phyloP scores from a whole-genome alignment of 2,329 filamentous ascomycete genomes.

The Kalmusia sp. region DNA sequence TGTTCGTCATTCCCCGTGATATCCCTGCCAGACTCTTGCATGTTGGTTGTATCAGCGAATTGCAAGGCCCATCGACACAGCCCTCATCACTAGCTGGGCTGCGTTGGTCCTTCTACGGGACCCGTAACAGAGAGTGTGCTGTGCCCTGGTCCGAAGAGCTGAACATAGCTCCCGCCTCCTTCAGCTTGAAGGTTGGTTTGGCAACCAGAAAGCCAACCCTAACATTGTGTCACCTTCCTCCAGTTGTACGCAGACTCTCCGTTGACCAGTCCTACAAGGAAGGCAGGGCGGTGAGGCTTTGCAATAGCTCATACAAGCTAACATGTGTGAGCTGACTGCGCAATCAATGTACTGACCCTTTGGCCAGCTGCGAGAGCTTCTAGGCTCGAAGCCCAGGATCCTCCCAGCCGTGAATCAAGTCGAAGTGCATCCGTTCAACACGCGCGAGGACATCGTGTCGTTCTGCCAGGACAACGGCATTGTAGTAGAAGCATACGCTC shows the following conservation, averaged over 20 bases:
- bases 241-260: neutral
- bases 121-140: neutral
- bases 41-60: neutral
- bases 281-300: neutral
- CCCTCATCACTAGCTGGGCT: neutral
- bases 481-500: constrained; percentile 79
- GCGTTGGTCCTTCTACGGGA: too few relatives aligned
- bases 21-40: neutral
- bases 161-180: neutral
- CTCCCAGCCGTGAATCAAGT: constrained; percentile 79
- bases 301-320: constrained; percentile 1
- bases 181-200: neutral
- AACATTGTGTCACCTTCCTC: constrained; percentile 1
- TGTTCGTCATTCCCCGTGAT: constrained; percentile 53
- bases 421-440: constrained; percentile 83
- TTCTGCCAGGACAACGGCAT: constrained; percentile 73
- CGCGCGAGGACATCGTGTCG: constrained; percentile 69
- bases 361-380: constrained; percentile 71
- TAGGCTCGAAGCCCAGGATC: constrained; percentile 67
- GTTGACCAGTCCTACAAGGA: neutral
- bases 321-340: constrained; percentile 9
- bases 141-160: too few relatives aligned
- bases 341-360: constrained; percentile 1
- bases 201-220: too few relatives aligned
- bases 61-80: neutral